phyloP scores from a whole-genome alignment of 1,284 basidiomycete species.

The Polyporus tsugae region DNA sequence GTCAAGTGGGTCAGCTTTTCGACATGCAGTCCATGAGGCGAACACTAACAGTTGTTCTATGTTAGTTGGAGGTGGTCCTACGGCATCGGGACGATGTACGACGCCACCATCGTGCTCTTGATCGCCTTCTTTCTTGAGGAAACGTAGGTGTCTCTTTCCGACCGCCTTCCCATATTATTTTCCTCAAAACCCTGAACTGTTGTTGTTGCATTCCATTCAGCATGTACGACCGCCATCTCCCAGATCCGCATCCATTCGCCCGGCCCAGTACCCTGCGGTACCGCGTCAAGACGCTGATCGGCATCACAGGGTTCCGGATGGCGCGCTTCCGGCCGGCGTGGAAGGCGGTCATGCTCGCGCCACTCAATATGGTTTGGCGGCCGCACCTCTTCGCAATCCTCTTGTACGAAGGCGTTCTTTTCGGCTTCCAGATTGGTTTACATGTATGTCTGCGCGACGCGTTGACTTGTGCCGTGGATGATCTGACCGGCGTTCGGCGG shows the following conservation, averaged over 20 bases:
- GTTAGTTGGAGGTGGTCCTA: conserved; percentile 75
- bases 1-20: conserved; percentile 46
- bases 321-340: conserved; percentile 64
- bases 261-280: conserved; percentile 55
- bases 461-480: not conserved
- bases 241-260: conserved; percentile 48
- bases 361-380: conserved; percentile 65
- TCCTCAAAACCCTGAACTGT: not conserved
- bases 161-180: not conserved
- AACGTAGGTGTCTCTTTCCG: conserved; percentile 52
- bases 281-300: conserved; percentile 69
- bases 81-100: conserved; percentile 69
- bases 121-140: conserved; percentile 69
- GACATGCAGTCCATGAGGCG: too few relatives aligned
- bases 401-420: conserved; percentile 66
- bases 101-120: conserved; percentile 58
- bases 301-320: conserved; percentile 69
- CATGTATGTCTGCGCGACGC: conserved; percentile 54
- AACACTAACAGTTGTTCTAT: not conserved
- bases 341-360: conserved; percentile 51
- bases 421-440: conserved; percentile 76
- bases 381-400: conserved; percentile 66
- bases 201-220: conserved; percentile 43
- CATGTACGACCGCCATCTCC: conserved; percentile 71
- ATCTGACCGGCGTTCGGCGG: too few relatives aligned